Evolutionary conservation across 1,284 basidiomycete species (phyloP).

Genomic region (Ustilago hordei): DNA sequence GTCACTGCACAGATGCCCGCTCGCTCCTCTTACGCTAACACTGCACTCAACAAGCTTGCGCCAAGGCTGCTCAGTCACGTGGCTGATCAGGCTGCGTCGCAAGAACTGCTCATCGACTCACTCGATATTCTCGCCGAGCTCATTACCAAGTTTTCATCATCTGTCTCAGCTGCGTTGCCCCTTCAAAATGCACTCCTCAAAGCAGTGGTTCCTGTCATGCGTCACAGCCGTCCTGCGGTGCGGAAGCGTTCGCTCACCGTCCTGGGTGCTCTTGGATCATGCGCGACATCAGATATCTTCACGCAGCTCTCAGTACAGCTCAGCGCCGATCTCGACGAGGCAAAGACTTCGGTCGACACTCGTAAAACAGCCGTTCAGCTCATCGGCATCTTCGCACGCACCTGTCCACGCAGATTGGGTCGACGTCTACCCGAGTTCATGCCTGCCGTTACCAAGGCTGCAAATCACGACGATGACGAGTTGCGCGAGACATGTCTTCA

Average conservation of each 20-base stretch:
- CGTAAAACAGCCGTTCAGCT: constrained; percentile 83
- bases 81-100: constrained; percentile 72
- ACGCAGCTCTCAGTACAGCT: constrained; percentile 55
- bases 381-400: constrained; percentile 75
- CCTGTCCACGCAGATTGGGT: constrained; percentile 58
- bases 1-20: constrained; percentile 88
- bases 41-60: constrained; percentile 84
- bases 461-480: constrained; percentile 83
- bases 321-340: constrained; percentile 40
- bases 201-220: constrained; percentile 74
- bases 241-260: constrained; percentile 60
- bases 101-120: constrained; percentile 87
- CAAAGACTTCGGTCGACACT: constrained; percentile 70
- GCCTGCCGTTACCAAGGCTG: constrained; percentile 77
- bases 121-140: constrained; percentile 91
- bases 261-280: constrained; percentile 78
- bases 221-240: constrained; percentile 51
- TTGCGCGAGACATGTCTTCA: constrained; percentile 73
- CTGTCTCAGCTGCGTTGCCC: constrained; percentile 70
- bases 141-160: constrained; percentile 75
- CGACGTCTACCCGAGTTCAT: constrained; percentile 69
- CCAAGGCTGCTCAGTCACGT: constrained; percentile 83
- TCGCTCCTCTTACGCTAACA: constrained; percentile 80
- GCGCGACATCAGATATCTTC: constrained; percentile 59
- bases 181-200: constrained; percentile 75